Evolutionary conservation across 2,329 filamentous ascomycete genomes (phyloP).

Genomic region (Zopfia rhizophila): DNA sequence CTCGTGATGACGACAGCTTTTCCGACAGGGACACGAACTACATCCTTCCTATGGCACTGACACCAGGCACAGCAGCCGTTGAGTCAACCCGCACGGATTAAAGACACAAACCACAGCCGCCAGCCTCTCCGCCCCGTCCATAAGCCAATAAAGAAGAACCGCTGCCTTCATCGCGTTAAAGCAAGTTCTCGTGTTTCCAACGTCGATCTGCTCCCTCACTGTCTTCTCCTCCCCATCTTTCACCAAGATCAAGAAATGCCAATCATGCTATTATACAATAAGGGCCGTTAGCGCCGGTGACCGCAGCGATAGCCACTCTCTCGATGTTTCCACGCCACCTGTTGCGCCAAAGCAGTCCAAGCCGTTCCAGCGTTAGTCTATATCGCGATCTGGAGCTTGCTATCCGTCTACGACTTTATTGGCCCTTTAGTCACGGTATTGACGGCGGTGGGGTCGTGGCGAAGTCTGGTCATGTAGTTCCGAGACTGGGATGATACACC

Average conservation of each 20-base stretch:
- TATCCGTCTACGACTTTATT: constrained; percentile 38
- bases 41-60: too few relatives aligned
- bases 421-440: constrained; percentile 36
- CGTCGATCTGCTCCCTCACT: constrained; percentile 32
- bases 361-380: constrained; percentile 36
- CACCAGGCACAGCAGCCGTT: too few relatives aligned
- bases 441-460: constrained; percentile 32
- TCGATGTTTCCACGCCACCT: too few relatives aligned
- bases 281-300: constrained; percentile 34
- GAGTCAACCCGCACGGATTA: too few relatives aligned
- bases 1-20: too few relatives aligned
- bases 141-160: constrained; percentile 34
- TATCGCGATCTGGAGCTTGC: constrained; percentile 37
- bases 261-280: constrained; percentile 39
- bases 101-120: constrained; percentile 36
- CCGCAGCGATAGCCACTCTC: too few relatives aligned
- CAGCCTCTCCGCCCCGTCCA: constrained; percentile 38
- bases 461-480: constrained; percentile 28
- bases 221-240: constrained; percentile 28
- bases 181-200: constrained; percentile 34
- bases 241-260: constrained; percentile 35
- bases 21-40: too few relatives aligned
- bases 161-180: constrained; percentile 37
- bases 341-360: constrained; percentile 25
- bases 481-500: constrained; percentile 26